A percentile compares a stretch with the other conserved stretches of the same genome.
Conservation (phyloP, 31 red algal genomes). For the Pterothamnion heteromorphum region DNA sequence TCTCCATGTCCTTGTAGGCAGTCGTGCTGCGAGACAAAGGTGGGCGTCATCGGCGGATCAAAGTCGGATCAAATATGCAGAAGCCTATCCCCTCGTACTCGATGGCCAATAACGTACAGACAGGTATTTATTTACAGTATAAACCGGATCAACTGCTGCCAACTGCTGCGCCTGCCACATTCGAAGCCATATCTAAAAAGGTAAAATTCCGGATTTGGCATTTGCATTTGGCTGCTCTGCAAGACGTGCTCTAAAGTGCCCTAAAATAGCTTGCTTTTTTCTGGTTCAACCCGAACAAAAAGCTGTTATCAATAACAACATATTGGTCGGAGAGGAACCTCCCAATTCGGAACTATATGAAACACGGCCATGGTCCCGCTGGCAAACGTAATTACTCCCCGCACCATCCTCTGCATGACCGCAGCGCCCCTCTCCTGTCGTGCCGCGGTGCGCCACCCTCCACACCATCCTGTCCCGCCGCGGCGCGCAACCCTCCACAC, state of each 20-base stretch:
- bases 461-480: too few species aligned
- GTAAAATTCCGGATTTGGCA: constrained; percentile 29
- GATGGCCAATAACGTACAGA: constrained; percentile 4
- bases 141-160: neutral
- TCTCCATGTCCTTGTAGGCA: constrained; percentile 26
- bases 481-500: too few species aligned
- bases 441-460: too few species aligned
- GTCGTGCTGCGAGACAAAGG: constrained; percentile 11
- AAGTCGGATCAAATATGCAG: constrained; percentile 16
- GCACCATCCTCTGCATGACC: too few species aligned
- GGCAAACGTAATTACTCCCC: too few species aligned
- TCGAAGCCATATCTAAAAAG: constrained; percentile 15
- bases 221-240: constrained; percentile 32
- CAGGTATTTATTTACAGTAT: constrained; percentile 21
- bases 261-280: too few species aligned
- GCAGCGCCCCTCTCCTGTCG: too few species aligned
- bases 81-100: constrained; percentile 25
- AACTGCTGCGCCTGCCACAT: constrained; percentile 30
- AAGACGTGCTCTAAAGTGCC: constrained; percentile 17
- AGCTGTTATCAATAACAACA: too few species aligned
- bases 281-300: too few species aligned
- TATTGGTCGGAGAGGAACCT: too few species aligned
- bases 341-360: too few species aligned
- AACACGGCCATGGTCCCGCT: too few species aligned
- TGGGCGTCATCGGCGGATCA: neutral